Conservation (phyloP, 331 rosid genomes). For the Quercus tomentella region DNA sequence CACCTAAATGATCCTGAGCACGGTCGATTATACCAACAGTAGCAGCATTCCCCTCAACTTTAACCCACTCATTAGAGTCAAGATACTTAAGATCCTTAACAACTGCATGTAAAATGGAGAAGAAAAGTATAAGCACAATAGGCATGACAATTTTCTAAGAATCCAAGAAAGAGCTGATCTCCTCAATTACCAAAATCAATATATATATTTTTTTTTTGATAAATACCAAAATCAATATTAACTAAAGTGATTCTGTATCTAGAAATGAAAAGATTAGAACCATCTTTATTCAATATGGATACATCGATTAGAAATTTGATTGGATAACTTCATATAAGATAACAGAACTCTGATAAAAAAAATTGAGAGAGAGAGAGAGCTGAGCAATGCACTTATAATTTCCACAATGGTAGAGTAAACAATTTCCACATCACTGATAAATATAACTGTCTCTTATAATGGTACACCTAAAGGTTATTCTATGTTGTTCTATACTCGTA, state of each 20-base stretch:
- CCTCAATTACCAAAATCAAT: background rate
- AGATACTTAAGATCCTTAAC: constrained; percentile 75
- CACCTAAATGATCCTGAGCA: constrained; percentile 96
- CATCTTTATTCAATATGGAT: too few species aligned
- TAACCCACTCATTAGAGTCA: constrained; percentile 88
- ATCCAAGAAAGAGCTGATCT: background rate
- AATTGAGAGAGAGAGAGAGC: too few species aligned
- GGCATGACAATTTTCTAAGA: background rate
- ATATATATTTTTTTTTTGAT: too few species aligned
- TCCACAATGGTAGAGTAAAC: background rate
- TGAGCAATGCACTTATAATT: too few species aligned
- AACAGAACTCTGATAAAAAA: too few species aligned
- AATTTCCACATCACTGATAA: background rate
- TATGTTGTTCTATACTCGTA: background rate
- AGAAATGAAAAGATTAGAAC: too few species aligned
- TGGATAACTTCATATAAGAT: too few species aligned
- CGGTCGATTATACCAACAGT: constrained; percentile 92
- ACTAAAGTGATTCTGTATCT: background rate
- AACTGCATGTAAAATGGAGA: constrained; percentile 34
- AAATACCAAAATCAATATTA: background rate
- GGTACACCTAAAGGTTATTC: background rate
- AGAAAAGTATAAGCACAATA: constrained; percentile 3
- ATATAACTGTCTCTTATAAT: background rate
- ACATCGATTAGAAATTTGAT: too few species aligned
- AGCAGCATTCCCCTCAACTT: constrained; percentile 82